These are phyloP conservation scores for Malassezia dermatis DNA, from an alignment of 1,284 basidiomycete genomes.

Conservation along the genomic window DNA sequence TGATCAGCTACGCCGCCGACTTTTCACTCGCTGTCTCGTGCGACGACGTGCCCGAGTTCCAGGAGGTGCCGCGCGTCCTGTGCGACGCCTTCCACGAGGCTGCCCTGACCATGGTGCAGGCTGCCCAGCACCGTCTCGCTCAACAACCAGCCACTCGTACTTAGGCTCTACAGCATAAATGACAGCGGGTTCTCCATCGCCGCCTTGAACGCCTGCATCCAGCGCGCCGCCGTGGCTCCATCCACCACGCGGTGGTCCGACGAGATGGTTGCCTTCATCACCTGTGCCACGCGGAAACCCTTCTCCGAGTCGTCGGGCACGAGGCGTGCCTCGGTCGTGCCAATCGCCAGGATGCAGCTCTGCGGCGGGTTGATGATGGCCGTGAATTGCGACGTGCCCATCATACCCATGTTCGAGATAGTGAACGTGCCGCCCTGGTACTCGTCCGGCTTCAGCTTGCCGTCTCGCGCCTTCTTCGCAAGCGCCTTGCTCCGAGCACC, in stretches of 20 bases:
- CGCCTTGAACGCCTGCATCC: conserved; percentile 80
- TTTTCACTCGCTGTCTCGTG: conserved; percentile 45
- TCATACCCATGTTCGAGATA: conserved; percentile 99
- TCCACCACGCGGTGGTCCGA: conserved; percentile 71
- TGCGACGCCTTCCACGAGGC: conserved; percentile 42
- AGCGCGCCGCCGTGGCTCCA: conserved; percentile 53
- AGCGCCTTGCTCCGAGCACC: conserved; percentile 83
- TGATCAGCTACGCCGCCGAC: conserved; percentile 43
- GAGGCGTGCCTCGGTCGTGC: conserved; percentile 74
- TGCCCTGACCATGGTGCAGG: conserved; percentile 29
- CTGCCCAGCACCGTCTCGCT: conserved; percentile 25
- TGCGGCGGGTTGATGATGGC: conserved; percentile 99
- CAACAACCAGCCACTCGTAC: conserved; percentile 6
- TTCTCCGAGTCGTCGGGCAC: conserved; percentile 79
- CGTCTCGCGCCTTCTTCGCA: conserved; percentile 87
- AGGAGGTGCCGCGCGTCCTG: conserved; percentile 31
- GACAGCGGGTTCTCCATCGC: conserved; percentile 87
- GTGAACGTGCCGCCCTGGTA: conserved; percentile 98
- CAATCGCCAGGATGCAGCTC: conserved; percentile 92
- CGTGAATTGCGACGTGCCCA: conserved; percentile 77
- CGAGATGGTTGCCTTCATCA: conserved; percentile 93
- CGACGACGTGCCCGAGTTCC: conserved; percentile 43
- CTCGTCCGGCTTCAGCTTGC: conserved; percentile 87
- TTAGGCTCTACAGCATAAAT: conserved; percentile 31
- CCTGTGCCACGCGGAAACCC: conserved; percentile 57